Evolutionary conservation across 805 yeast genomes (phyloP), one percentile per base, ranked within the genome.

Genomic region (Yarrowia osloensis): DNA sequence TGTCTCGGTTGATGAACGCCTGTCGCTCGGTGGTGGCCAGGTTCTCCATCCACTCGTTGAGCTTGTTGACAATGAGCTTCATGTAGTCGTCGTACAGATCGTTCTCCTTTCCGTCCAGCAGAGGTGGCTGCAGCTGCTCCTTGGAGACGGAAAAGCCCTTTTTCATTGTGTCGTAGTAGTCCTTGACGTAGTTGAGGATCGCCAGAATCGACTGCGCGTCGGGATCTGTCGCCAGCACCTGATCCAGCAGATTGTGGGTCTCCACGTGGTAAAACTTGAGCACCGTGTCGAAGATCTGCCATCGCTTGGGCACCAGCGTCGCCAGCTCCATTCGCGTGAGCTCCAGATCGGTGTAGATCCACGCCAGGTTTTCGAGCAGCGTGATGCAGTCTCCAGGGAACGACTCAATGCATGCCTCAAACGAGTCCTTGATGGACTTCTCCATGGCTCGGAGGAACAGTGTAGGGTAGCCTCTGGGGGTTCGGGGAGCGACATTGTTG

Each of bases 11-110:
- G 40, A 80, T 77, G 75, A 94, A 94, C 15, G 87, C 82, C 28
- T 79, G 80, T 22, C 85, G 82, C 74, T 91, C 97, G 28, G 87
- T 85, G n/a, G 80, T 76, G 47, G 86, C 84, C 67, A 91, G 81
- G 69, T 87, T 90, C 3, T 76, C 75, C 76, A 91, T 85, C 98
- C 98, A 95, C 77, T 91, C 96, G 17, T 83, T 84, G 82, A 94
- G 88, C 76, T 91, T 91, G 24, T 77, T 77, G 2, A 88, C 84
- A 66, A 91, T 86, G 70, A 92, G 83, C 68, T 83, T 81, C 76
- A 91, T 79, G 75, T 91, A 93, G 73, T 94, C 98, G 66, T 86
- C 88, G 72, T 93, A 81, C 12, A 95, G 82, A 39, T 81, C 81
- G 66, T 87, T 87, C 76, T 90, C 91, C 70, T 88, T 85, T 33